Evolutionary conservation across 768 basidiomycete species (phyloP).

Genomic region (Boletus vinaceobasis): DNA sequence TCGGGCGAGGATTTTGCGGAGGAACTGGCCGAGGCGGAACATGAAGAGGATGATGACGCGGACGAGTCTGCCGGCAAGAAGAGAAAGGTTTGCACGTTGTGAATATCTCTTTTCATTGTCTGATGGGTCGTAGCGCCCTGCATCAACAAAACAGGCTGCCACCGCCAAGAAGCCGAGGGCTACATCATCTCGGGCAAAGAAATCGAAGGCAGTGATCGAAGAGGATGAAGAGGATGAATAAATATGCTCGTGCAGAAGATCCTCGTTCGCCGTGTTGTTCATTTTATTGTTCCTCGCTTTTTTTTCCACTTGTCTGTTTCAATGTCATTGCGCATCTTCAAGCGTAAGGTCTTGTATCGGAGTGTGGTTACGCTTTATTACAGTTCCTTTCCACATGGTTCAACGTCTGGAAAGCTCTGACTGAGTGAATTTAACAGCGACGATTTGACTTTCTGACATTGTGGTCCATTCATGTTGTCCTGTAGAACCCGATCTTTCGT

Average conservation of each 20-base stretch:
- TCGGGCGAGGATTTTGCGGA: slow-evolving; percentile 48
- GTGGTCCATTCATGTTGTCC: background rate
- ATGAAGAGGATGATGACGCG: slow-evolving; percentile 43
- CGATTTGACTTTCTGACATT: background rate
- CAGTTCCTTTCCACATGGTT: background rate
- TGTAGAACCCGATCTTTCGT: background rate
- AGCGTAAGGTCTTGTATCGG: slow-evolving; percentile 4
- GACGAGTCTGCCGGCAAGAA: slow-evolving; percentile 50
- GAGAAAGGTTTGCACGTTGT: slow-evolving; percentile 53
- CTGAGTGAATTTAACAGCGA: background rate
- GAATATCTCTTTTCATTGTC: background rate
- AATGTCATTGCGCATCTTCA: slow-evolving; percentile 9
- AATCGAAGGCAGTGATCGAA: slow-evolving; percentile 46
- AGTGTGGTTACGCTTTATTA: slow-evolving; percentile 3
- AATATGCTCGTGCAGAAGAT: background rate
- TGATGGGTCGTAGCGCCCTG: slow-evolving; percentile 36
- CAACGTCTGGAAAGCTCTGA: background rate
- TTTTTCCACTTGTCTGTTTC: background rate
- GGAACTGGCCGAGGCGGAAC: slow-evolving; percentile 44
- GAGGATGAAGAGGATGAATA: slow-evolving; percentile 38
- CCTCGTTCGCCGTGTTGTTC: slow-evolving; percentile 5
- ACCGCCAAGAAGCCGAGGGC: slow-evolving; percentile 38
- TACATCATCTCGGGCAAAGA: slow-evolving; percentile 31
- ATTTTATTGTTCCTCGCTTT: background rate
- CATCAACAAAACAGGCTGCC: slow-evolving; percentile 43